Evolutionary conservation across 371 early-diverging fungal species (phyloP).

Genomic region (Entomophthora muscae): DNA sequence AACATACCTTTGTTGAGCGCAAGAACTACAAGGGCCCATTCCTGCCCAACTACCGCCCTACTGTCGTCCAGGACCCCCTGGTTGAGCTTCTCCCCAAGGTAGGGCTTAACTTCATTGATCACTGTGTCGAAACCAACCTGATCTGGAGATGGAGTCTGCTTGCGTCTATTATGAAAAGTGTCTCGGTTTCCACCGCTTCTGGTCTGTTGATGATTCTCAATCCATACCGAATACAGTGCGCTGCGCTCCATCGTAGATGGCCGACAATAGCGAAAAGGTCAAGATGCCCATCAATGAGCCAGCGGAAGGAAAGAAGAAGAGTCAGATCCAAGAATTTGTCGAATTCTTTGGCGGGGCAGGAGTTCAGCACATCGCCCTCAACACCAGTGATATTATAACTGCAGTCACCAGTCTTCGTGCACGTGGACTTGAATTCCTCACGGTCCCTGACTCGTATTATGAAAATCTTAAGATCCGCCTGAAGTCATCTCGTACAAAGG

Average conservation of each 20-base stretch:
- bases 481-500: constrained; percentile 37
- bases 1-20: constrained; percentile 86
- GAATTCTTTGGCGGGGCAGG: constrained; percentile 88
- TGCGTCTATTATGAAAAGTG: constrained; percentile 71
- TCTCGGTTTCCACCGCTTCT: constrained; percentile 93
- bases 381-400: constrained; percentile 69
- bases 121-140: constrained; percentile 91
- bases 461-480: constrained; percentile 58
- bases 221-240: constrained; percentile 88
- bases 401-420: constrained; percentile 59
- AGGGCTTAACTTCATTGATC: constrained; percentile 60
- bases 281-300: constrained; percentile 98
- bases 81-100: constrained; percentile 41
- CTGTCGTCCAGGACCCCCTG: constrained; percentile 44
- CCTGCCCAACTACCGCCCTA: constrained; percentile 57
- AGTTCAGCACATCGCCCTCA: constrained; percentile 92
- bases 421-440: constrained; percentile 82
- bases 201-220: constrained; percentile 95
- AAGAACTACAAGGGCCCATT: constrained; percentile 70
- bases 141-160: constrained; percentile 68
- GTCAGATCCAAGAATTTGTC: constrained; percentile 93
- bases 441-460: constrained; percentile 73
- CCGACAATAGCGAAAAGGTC: constrained; percentile 74
- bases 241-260: constrained; percentile 92
- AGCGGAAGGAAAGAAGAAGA: constrained; percentile 81